These are phyloP conservation scores for Deinandra increscens DNA, from an alignment of 129 eudicot genomes.

Conservation along the genomic window DNA sequence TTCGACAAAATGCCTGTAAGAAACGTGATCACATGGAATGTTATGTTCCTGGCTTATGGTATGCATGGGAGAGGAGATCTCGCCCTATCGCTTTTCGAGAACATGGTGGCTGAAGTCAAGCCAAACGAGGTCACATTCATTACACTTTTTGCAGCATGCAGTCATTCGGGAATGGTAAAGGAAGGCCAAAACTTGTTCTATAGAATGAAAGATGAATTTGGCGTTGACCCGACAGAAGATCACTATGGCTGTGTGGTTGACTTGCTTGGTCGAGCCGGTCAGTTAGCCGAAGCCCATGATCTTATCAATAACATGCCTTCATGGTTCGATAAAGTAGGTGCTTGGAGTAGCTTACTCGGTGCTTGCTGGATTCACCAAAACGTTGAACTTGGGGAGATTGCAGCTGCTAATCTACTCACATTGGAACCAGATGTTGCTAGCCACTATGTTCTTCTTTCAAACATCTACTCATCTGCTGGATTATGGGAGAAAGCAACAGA, in stretches of 20 bases:
- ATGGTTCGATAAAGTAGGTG: constrained; percentile 48
- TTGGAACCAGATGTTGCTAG: constrained; percentile 76
- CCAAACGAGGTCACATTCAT: constrained; percentile 78
- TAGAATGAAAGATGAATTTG: constrained; percentile 55
- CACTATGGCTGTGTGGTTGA: constrained; percentile 81
- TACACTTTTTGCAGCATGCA: constrained; percentile 72
- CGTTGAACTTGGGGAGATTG: constrained; percentile 65
- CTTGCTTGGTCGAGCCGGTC: constrained; percentile 89
- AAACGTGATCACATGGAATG: constrained; percentile 86
- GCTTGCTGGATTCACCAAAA: constrained; percentile 79
- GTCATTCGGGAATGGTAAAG: constrained; percentile 75
- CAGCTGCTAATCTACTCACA: constrained; percentile 52
- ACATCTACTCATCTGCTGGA: constrained; percentile 72
- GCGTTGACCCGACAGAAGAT: constrained; percentile 61
- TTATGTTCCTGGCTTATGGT: constrained; percentile 78
- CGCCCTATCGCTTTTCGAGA: constrained; percentile 48
- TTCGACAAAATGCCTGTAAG: constrained; percentile 56
- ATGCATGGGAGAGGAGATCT: constrained; percentile 84
- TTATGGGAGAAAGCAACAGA: constrained; percentile 70
- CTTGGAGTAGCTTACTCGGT: constrained; percentile 88
- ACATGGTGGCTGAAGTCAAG: constrained; percentile 55
- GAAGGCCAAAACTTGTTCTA: constrained; percentile 62
- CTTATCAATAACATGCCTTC: constrained; percentile 52
- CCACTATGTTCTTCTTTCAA: constrained; percentile 74
- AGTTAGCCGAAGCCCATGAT: constrained; percentile 57